Base-by-base conservation (phyloP, 2,329 filamentous ascomycete species). In the Diaporthe helianthi region DNA sequence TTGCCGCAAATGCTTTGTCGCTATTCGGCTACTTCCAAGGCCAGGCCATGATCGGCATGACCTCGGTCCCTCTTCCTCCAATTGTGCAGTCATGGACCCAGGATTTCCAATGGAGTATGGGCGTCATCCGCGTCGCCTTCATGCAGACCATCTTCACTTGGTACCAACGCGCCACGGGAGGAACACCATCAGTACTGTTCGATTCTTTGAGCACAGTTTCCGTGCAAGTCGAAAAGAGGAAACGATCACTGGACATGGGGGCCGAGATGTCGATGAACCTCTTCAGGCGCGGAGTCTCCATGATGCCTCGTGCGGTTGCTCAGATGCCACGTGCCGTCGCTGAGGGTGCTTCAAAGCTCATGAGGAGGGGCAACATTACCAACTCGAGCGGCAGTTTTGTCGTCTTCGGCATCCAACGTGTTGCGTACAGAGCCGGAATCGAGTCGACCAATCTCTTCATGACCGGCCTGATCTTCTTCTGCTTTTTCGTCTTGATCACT, bases 31-130 rank as follows among this genome's bases (percentile, higher is more conserved):
- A 96, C 81, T 97, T 98, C 86, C 95, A 98, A 81, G 90, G 93
- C 5, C 94, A 97, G 80, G 94, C 95, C 31, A 93, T 98, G 80
- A 85, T 97, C 75, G 94, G 94, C 72, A 90, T 98, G 80, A 93
- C 91, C 66, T 88, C 91, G 24, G 91, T 98, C 17, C 85, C 86
- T 54, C 87, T 97, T 66, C 95, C 95, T 12, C 95, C 95, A 0
- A 92, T 97, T 71, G 95, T 97, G 66, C 87, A 92, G 76, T 87
- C 94, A 0, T 98, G 95, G 95, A 97, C 94, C 1, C 94, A 98
- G 82, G 95, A 98, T 81, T 98, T 98, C 83, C 92, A 97, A 78
- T 98, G 95, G 95, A 97, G 92, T 76, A 96, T 98, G 93, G 95
- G 95, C 75, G 94, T 98, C 75, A 97, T 98, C 76, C 88, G 88